Base-by-base conservation (phyloP, 257 asterid species). In the Nicotiana benthamiana region DNA sequence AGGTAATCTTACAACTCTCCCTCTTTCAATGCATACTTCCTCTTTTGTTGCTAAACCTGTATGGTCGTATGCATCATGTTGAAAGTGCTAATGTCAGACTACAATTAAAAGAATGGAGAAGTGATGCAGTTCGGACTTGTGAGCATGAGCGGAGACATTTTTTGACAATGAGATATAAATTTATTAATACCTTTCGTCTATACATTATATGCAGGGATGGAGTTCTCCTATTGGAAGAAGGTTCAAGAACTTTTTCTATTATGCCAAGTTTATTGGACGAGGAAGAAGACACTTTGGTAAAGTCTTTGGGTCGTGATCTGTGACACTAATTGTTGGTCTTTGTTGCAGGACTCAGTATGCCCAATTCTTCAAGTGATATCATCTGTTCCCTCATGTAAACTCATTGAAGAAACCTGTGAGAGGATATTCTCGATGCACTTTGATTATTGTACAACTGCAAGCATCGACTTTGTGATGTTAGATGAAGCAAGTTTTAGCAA, bases 331-430 rank as follows among this genome's bases (percentile, higher is more conserved):
- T 87, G 77, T 79, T 76, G 83, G 78, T 87, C 84, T 90, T 94
- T 92, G 86, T 90, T 94, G 97, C 99, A 96, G 98, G 98, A 94
- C 87, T 90, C 97, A 11, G 96, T 92, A 68, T 94, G 99, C 90
- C 90, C 89, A 77, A 80, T 96, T 85, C 96, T 96, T 88, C 97
- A 85, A 89, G 97, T 96, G 87, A 86, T 90, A 87, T 86, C 96
- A 62, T 91, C 97, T 26, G 84, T 96, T 82, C 91, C 97, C 72
- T 92, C 98, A 2, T 96, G 97, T 92, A 91, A 91, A 83, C 92
- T 94, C 83, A 92, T 96, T 22, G 92, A 96, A 89, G 99, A 96
- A 89, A 91, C 95, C 57, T 96, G 98, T 86, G 90, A 85, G 90
- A 94, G 94, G 92, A 89, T 86, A 84, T 96, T 96, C 88, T 78